A percentile compares a stretch with the other conserved stretches of the same genome.
Evolutionary conservation across 2,329 filamentous ascomycete genomes (phyloP).

Genomic region (Apiospora sp.): DNA sequence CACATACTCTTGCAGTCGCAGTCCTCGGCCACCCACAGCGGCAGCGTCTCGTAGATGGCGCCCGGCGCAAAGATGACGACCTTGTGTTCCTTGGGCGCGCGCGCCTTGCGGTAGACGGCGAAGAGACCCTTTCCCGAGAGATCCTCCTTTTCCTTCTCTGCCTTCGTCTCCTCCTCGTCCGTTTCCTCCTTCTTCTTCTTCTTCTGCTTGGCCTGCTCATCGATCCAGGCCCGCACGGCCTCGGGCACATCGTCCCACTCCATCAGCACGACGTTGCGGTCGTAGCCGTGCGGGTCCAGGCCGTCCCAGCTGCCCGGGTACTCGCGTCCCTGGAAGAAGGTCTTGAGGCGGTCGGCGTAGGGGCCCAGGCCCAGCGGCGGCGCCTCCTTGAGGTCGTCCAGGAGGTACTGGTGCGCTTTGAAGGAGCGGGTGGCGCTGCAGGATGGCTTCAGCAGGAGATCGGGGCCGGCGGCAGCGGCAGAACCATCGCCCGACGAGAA

Average conservation of each 20-base stretch:
- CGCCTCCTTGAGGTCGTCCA: slow-evolving; percentile 50
- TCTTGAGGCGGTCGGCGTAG: slow-evolving; percentile 50
- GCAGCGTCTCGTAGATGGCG: slow-evolving; percentile 57
- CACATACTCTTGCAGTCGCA: slow-evolving; percentile 53
- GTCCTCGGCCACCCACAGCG: slow-evolving; percentile 56
- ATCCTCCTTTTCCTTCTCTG: slow-evolving; percentile 38
- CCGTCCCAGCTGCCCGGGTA: slow-evolving; percentile 63
- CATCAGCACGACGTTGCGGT: slow-evolving; percentile 58
- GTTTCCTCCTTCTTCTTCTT: slow-evolving; percentile 43
- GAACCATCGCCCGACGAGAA: slow-evolving; percentile 38
- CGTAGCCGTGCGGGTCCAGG: slow-evolving; percentile 58
- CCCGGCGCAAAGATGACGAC: slow-evolving; percentile 62
- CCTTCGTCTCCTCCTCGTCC: slow-evolving; percentile 32
- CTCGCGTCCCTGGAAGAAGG: slow-evolving; percentile 48
- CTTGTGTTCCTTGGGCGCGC: slow-evolving; percentile 27
- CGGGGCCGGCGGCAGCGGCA: slow-evolving; percentile 30
- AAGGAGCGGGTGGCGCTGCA: slow-evolving; percentile 49
- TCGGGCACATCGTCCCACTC: slow-evolving; percentile 52
- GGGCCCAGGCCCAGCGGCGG: slow-evolving; percentile 49
- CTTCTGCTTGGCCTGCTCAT: slow-evolving; percentile 45
- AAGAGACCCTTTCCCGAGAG: slow-evolving; percentile 12
- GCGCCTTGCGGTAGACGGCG: slow-evolving; percentile 33
- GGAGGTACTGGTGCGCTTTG: slow-evolving; percentile 50
- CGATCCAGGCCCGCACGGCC: slow-evolving; percentile 56
- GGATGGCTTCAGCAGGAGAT: slow-evolving; percentile 39